phyloP scores from a whole-genome alignment of 208 protist genomes.

The Porcisia deanei region DNA sequence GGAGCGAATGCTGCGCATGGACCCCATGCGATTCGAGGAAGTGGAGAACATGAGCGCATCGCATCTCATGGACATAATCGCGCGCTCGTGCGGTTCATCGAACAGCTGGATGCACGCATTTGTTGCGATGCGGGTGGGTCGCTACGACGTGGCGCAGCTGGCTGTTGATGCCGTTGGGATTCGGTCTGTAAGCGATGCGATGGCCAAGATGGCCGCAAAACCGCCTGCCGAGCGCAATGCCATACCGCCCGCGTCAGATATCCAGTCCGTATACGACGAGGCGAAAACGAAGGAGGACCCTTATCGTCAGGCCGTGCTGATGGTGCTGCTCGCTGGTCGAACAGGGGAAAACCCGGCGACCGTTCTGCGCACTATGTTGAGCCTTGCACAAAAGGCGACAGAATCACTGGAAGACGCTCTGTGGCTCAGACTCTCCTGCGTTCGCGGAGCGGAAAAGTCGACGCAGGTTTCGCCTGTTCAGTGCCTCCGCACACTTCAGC shows the following conservation, averaged over 20 bases:
- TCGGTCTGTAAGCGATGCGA: conserved; percentile 34
- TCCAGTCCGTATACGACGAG: conserved; percentile 67
- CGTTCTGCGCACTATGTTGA: conserved; percentile 28
- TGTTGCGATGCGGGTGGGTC: conserved; percentile 72
- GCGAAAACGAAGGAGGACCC: conserved; percentile 46
- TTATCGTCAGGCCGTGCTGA: conserved; percentile 72
- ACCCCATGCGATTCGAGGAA: conserved; percentile 55
- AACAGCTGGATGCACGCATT: conserved; percentile 71
- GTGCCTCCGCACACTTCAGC: conserved; percentile 60
- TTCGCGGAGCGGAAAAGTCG: conserved; percentile 40
- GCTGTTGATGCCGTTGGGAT: conserved; percentile 44
- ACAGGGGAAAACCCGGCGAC: conserved; percentile 51
- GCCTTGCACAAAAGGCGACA: conserved; percentile 43
- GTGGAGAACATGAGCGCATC: conserved; percentile 49
- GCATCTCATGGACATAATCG: conserved; percentile 55
- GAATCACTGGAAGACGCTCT: conserved; percentile 72
- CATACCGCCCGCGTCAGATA: conserved; percentile 38
- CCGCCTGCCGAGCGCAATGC: conserved; percentile 36
- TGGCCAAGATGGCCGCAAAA: conserved; percentile 32
- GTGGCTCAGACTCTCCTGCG: conserved; percentile 56
- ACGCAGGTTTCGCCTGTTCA: conserved; percentile 46
- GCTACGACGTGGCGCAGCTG: conserved; percentile 72
- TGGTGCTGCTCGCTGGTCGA: conserved; percentile 72
- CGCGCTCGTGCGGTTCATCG: conserved; percentile 36
- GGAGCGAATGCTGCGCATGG: conserved; percentile 45